These are phyloP conservation scores for Chondrus crispus DNA, from an alignment of 23 red algal species.

Conservation along the genomic window DNA sequence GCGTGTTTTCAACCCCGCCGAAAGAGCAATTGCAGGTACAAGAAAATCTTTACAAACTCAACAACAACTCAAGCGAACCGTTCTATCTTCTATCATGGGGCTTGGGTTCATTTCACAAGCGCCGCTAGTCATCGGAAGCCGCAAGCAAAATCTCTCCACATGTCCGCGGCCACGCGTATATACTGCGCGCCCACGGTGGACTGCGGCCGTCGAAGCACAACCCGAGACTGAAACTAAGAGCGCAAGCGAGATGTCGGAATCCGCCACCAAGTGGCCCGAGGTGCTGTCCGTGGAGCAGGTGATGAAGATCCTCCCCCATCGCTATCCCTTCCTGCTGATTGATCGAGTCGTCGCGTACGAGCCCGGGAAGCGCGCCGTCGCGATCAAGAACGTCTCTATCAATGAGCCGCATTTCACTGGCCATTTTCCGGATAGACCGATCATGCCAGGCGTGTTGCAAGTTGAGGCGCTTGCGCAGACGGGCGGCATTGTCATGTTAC, in stretches of 20 bases:
- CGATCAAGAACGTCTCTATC: constrained; percentile 80
- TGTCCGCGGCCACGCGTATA: not conserved
- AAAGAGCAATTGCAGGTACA: no score
- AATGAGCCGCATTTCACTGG: constrained; percentile 97
- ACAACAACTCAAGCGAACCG: no score
- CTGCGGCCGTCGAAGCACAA: not conserved
- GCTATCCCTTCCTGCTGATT: constrained; percentile 94
- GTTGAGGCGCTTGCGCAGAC: constrained; percentile 95
- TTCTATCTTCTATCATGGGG: no score
- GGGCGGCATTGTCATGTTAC: constrained; percentile 91
- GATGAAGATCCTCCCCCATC: constrained; percentile 78
- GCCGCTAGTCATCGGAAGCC: no score
- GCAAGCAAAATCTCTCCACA: no score
- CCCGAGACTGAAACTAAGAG: not conserved
- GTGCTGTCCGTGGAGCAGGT: constrained; percentile 68
- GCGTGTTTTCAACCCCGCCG: no score
- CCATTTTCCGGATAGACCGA: constrained; percentile 91
- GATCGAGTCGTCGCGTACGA: constrained; percentile 87
- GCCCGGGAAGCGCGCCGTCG: constrained; percentile 70
- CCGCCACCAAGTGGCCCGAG: not conserved
- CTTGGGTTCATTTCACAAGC: no score
- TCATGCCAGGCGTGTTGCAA: constrained; percentile 95
- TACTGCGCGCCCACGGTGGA: constrained; percentile 1
- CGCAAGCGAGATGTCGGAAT: constrained; percentile 24
- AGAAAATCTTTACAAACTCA: no score